Evolutionary conservation across 257 asterid species (phyloP).

Genomic region (Linaria vulgaris): DNA sequence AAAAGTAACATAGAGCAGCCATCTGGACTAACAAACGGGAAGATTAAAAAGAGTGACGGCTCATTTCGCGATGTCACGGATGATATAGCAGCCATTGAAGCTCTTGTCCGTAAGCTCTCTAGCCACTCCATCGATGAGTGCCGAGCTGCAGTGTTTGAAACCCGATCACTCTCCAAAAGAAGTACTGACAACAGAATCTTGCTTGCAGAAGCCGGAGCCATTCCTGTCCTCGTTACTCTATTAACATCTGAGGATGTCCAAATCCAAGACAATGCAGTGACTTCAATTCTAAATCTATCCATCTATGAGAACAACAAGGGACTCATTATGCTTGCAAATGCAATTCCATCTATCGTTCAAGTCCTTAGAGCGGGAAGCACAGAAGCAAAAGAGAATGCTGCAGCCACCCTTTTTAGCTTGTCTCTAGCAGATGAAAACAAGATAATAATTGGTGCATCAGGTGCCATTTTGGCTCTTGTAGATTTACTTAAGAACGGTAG

Average conservation of each 20-base stretch:
- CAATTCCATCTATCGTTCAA: slow-evolving; percentile 84
- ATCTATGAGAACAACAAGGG: slow-evolving; percentile 75
- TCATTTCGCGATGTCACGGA: slow-evolving; percentile 75
- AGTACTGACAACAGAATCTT: slow-evolving; percentile 88
- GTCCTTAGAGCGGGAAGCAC: slow-evolving; percentile 85
- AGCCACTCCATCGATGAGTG: slow-evolving; percentile 59
- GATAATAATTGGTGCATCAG: slow-evolving; percentile 88
- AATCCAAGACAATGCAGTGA: slow-evolving; percentile 84
- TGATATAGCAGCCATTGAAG: slow-evolving; percentile 63
- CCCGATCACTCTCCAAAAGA: slow-evolving; percentile 77
- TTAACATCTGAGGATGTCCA: slow-evolving; percentile 62
- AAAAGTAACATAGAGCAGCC: slow-evolving; percentile 72
- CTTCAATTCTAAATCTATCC: slow-evolving; percentile 80
- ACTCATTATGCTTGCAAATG: slow-evolving; percentile 84
- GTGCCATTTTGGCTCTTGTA: slow-evolving; percentile 84
- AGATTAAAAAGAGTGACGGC: slow-evolving; percentile 73
- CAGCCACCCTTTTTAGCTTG: slow-evolving; percentile 85
- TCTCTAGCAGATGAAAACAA: slow-evolving; percentile 87
- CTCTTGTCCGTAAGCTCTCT: slow-evolving; percentile 69
- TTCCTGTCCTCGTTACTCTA: slow-evolving; percentile 67
- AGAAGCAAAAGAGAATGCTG: slow-evolving; percentile 92
- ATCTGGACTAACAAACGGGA: slow-evolving; percentile 46
- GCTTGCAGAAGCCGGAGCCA: slow-evolving; percentile 91
- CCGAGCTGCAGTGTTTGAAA: slow-evolving; percentile 74
- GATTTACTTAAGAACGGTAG: slow-evolving; percentile 72